Percentiles rank a stretch among this genome's conserved stretches.
These are phyloP conservation scores for Striga asiatica DNA, from an alignment of 257 asterid genomes.

Conservation along the genomic window DNA sequence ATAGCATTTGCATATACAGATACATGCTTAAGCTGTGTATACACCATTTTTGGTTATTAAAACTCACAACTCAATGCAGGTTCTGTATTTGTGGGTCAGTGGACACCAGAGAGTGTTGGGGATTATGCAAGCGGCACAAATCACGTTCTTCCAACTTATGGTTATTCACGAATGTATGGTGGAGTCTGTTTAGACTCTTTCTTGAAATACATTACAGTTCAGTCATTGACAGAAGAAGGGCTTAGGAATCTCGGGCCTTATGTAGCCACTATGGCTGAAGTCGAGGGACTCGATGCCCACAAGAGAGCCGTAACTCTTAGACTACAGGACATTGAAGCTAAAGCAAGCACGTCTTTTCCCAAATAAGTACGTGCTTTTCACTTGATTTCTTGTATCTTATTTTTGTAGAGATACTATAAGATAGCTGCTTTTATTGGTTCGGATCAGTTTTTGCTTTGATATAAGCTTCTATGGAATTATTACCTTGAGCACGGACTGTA, in stretches of 20 bases:
- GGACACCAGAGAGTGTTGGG: conserved; percentile 97
- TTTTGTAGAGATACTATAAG: not conserved
- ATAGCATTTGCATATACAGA: too few relatives aligned
- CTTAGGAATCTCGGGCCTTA: conserved; percentile 77
- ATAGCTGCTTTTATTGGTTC: conserved; percentile 2
- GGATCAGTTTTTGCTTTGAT: not conserved
- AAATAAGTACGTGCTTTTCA: conserved; percentile 2
- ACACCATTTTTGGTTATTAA: too few relatives aligned
- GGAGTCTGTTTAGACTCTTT: conserved; percentile 88
- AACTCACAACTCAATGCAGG: too few relatives aligned
- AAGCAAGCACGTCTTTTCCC: conserved; percentile 19
- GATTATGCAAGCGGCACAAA: conserved; percentile 95
- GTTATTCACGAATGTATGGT: conserved; percentile 87
- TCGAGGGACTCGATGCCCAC: conserved; percentile 95
- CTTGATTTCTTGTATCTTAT: conserved; percentile 6
- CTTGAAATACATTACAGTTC: conserved; percentile 80
- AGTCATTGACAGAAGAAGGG: conserved; percentile 86
- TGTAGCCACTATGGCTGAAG: conserved; percentile 87
- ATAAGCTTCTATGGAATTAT: conserved; percentile 13
- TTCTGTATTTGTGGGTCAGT: conserved; percentile 74
- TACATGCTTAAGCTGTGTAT: too few relatives aligned
- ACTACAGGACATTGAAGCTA: conserved; percentile 74
- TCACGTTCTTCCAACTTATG: conserved; percentile 94
- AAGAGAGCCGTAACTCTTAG: conserved; percentile 91
- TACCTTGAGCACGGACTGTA: too few relatives aligned